A percentile compares a stretch with the other conserved stretches of the same genome.
These are phyloP conservation scores for Gracilariopsis chorda DNA, from an alignment of 23 red algal genomes.

Conservation along the genomic window DNA sequence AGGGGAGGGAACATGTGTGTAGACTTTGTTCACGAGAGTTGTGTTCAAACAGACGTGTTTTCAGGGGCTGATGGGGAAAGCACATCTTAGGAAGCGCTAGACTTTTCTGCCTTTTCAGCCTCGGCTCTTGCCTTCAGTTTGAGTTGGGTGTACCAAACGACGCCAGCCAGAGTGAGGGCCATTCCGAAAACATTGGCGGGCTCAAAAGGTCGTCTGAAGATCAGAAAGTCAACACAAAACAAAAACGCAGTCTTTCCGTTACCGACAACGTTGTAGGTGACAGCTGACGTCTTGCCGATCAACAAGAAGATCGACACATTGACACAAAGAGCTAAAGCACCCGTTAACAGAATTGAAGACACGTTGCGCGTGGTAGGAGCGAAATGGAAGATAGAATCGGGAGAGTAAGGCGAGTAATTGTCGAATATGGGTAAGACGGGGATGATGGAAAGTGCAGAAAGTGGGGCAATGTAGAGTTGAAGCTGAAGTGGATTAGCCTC, in stretches of 20 bases:
- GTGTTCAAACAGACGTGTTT: no score
- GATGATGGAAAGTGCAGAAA: conserved; percentile 84
- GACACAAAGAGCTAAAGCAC: conserved; percentile 81
- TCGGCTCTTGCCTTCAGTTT: conserved; percentile 77
- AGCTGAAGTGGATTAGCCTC: conserved; percentile 90
- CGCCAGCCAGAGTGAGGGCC: conserved; percentile 71
- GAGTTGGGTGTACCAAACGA: conserved; percentile 80
- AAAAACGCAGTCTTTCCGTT: conserved; percentile 90
- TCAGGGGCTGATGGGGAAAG: no score
- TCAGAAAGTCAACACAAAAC: conserved; percentile 82
- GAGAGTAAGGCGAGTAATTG: conserved; percentile 51
- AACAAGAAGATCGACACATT: conserved; percentile 94
- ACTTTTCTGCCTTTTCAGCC: conserved; percentile 44
- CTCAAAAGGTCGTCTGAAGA: conserved; percentile 84
- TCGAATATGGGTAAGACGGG: conserved; percentile 91
- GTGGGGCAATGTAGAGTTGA: conserved; percentile 92
- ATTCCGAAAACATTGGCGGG: conserved; percentile 73
- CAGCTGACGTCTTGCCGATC: conserved; percentile 88
- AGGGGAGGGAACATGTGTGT: no score
- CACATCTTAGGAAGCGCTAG: not conserved
- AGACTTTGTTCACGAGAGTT: no score
- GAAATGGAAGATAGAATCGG: conserved; percentile 70
- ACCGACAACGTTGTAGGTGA: conserved; percentile 97
- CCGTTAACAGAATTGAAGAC: conserved; percentile 65
- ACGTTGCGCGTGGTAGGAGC: conserved; percentile 14